phyloP scores from a whole-genome alignment of 345 rosid species.

The Citrus glauca region DNA sequence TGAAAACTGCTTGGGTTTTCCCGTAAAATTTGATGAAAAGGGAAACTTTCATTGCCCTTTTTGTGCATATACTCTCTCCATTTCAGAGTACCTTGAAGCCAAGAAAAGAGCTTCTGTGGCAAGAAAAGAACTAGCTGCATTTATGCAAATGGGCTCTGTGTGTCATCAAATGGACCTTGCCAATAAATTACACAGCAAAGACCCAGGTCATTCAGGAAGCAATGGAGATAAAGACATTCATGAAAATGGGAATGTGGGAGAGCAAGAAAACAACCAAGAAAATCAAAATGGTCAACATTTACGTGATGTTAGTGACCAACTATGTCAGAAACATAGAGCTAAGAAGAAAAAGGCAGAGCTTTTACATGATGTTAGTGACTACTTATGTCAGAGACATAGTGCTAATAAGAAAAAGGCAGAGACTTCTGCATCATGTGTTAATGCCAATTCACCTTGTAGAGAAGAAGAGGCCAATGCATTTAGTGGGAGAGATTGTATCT shows the following conservation, averaged over 20 bases:
- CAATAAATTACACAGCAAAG: slow-evolving; percentile 11
- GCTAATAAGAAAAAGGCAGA: slow-evolving; percentile 9
- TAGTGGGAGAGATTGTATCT: not conserved
- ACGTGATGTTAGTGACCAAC: slow-evolving; percentile 3
- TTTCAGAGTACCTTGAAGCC: slow-evolving; percentile 40
- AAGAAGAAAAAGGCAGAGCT: slow-evolving; percentile 11
- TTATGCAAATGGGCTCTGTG: slow-evolving; percentile 20
- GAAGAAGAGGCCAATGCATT: slow-evolving; percentile 20
- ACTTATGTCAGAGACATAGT: slow-evolving; percentile 5
- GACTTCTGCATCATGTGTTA: slow-evolving; percentile 9
- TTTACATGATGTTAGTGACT: slow-evolving; percentile 8
- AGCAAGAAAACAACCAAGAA: slow-evolving; percentile 3
- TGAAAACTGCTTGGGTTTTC: slow-evolving; percentile 41
- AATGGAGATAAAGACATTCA: slow-evolving; percentile 10
- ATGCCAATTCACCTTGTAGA: not conserved
- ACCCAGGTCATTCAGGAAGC: slow-evolving; percentile 9
- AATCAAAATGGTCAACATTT: slow-evolving; percentile 10
- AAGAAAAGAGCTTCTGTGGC: slow-evolving; percentile 32
- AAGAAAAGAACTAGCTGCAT: slow-evolving; percentile 35
- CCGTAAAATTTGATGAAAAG: slow-evolving; percentile 28
- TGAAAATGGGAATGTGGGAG: slow-evolving; percentile 15
- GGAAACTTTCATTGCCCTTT: slow-evolving; percentile 51
- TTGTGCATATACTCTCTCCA: slow-evolving; percentile 45
- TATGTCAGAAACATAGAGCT: slow-evolving; percentile 9
- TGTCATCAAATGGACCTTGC: slow-evolving; percentile 12